Evolutionary conservation across 129 eudicot genomes (phyloP), one percentile per base, ranked within the genome.

Genomic region (Pulicaria dysenterica): DNA sequence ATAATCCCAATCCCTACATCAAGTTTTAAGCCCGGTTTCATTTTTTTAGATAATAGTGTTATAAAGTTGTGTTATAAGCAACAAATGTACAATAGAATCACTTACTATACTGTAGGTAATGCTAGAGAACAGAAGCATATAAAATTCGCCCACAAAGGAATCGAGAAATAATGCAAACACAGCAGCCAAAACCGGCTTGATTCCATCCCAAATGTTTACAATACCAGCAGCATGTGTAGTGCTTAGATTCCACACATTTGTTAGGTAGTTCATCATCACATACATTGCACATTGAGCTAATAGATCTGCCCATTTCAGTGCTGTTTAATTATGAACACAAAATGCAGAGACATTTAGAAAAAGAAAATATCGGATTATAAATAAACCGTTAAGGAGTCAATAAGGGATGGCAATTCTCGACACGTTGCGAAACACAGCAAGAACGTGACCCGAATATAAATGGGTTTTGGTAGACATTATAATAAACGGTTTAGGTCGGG

Each of bases 141-240:
- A n/a, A 31, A 65, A 80, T 59, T 85, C 43, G 17, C 84, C 83
- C 42, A 88, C 16, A 60, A 70, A 16, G 44, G 80, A 83, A 4
- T 76, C 80, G 11, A 73, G 83, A 16, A 75, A 24, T 60, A 61
- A 75, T 42, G 78, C 75, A 46, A 81, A 81, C 13, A 54, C 41
- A 8, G 77, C 43, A 6, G 74, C 74, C 61, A 81, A 64, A 6
- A 53, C 9, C 4, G 12, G 11, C 12, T 79, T 58, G 7, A 79
- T 34, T 8, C 90, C 95, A 1, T 55, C 7, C 73, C 79, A 85
- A 19, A 88, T 50, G 54, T 88, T 88, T 7, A 85, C 55, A 17
- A 88, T 85, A 3, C 70, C 90, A 73, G 95, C 85, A 75, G 90
- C 95, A 66, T 76, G 95, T 31, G 83, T 64, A 5, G 60, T 64